Conservation (phyloP, 495 filamentous ascomycete species). For the Annulohypoxylon nitens region DNA sequence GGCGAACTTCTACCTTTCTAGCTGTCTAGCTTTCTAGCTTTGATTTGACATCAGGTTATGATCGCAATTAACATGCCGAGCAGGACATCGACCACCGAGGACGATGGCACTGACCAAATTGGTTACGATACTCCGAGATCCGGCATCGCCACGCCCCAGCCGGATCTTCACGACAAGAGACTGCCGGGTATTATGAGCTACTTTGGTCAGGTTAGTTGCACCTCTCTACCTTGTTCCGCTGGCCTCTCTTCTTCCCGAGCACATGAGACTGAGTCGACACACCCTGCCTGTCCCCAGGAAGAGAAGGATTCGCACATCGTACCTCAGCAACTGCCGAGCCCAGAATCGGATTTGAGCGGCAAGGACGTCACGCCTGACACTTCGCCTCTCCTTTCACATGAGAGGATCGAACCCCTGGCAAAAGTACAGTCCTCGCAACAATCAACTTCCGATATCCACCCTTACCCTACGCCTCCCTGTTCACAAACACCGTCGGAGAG, state of each 20-base stretch:
- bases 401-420: constrained; percentile 57
- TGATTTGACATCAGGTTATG: constrained; percentile 40
- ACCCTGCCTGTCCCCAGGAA: constrained; percentile 51
- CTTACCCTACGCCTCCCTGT: constrained; percentile 70
- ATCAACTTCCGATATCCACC: constrained; percentile 54
- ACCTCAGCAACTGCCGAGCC: constrained; percentile 41
- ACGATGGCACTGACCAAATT: constrained; percentile 81
- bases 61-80: constrained; percentile 60
- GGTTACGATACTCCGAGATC: constrained; percentile 86
- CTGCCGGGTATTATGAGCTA: constrained; percentile 92
- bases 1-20: constrained; percentile 11
- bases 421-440: constrained; percentile 52
- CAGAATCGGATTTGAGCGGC: constrained; percentile 44
- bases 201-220: constrained; percentile 96
- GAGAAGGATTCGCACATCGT: constrained; percentile 53
- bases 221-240: constrained; percentile 59
- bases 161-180: constrained; percentile 89
- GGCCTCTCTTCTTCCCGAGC: constrained; percentile 55
- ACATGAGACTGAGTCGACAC: constrained; percentile 54
- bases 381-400: constrained; percentile 66
- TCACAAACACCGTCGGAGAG: constrained; percentile 69
- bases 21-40: not conserved
- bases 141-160: constrained; percentile 87
- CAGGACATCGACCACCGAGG: constrained; percentile 67
- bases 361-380: constrained; percentile 54